phyloP scores from a whole-genome alignment of 2,329 filamentous ascomycete species.

The Geoglossum cookeanum region DNA sequence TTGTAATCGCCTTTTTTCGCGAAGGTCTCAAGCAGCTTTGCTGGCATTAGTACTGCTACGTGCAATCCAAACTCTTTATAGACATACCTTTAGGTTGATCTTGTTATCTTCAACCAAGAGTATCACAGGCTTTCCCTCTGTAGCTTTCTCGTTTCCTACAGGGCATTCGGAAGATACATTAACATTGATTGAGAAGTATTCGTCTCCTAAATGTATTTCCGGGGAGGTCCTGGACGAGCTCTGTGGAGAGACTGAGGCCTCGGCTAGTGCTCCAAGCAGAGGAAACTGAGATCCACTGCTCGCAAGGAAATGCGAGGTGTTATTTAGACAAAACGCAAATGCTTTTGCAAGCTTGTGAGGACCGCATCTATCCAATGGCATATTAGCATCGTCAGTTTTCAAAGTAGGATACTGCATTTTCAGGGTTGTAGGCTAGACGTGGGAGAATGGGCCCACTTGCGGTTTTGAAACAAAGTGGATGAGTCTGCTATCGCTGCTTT shows the following conservation, averaged over 20 bases:
- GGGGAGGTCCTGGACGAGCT: too few species aligned
- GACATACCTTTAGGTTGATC: slow-evolving; percentile 17
- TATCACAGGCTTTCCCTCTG: slow-evolving; percentile 9
- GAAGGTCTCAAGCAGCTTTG: slow-evolving; percentile 22
- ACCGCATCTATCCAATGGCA: slow-evolving; percentile 2
- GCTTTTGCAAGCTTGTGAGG: slow-evolving; percentile 12
- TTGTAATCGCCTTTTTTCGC: slow-evolving; percentile 21
- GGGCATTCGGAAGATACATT: not conserved
- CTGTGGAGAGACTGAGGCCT: too few species aligned
- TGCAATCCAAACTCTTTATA: not conserved
- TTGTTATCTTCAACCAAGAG: slow-evolving; percentile 27
- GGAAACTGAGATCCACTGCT: not conserved
- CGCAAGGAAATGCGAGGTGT: not conserved
- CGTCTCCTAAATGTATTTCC: not conserved
- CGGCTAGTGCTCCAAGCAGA: not conserved
- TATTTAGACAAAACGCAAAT: slow-evolving; percentile 6
- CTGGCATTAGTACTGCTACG: not conserved
- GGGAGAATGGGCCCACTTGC: not conserved
- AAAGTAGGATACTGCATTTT: not conserved
- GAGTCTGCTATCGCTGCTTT: not conserved
- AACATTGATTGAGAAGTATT: not conserved
- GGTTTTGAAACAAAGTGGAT: not conserved
- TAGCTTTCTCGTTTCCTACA: not conserved
- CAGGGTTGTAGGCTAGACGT: not conserved
- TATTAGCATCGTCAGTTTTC: not conserved